Evolutionary conservation across 2,329 filamentous ascomycete genomes (phyloP).

Genomic region (Botrytis porri): DNA sequence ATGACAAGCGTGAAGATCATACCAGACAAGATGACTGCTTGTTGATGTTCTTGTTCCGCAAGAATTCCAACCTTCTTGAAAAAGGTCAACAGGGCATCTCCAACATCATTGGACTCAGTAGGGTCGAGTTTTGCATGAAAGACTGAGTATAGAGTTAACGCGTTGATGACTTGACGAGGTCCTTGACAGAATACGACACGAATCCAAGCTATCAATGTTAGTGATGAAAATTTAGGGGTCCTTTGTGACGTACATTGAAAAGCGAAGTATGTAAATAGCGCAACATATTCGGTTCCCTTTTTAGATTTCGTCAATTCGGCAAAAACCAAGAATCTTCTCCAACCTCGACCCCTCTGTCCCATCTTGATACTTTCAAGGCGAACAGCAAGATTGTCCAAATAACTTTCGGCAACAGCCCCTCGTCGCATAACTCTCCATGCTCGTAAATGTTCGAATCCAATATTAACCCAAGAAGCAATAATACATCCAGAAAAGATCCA

Average conservation of each 20-base stretch:
- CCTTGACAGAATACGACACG: conserved; percentile 88
- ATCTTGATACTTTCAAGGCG: conserved; percentile 79
- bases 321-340: conserved; percentile 75
- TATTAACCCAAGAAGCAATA: conserved; percentile 81
- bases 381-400: conserved; percentile 82
- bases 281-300: conserved; percentile 70
- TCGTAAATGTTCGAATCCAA: conserved; percentile 74
- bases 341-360: conserved; percentile 69
- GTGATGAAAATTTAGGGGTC: conserved; percentile 1
- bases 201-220: conserved; percentile 64
- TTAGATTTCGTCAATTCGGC: conserved; percentile 68
- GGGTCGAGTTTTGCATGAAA: conserved; percentile 73
- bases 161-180: conserved; percentile 88
- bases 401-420: conserved; percentile 86
- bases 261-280: conserved; percentile 67
- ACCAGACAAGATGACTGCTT: conserved; percentile 78
- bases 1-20: conserved; percentile 92
- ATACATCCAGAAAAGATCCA: conserved; percentile 96
- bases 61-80: conserved; percentile 77
- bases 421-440: conserved; percentile 78
- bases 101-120: conserved; percentile 50
- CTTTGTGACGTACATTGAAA: conserved; percentile 53
- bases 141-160: conserved; percentile 80
- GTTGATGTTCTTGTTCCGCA: conserved; percentile 69
- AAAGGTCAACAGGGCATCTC: conserved; percentile 68